Evolutionary conservation across 495 filamentous ascomycete genomes (phyloP).

Genomic region (Aspergillus homomorphus): DNA sequence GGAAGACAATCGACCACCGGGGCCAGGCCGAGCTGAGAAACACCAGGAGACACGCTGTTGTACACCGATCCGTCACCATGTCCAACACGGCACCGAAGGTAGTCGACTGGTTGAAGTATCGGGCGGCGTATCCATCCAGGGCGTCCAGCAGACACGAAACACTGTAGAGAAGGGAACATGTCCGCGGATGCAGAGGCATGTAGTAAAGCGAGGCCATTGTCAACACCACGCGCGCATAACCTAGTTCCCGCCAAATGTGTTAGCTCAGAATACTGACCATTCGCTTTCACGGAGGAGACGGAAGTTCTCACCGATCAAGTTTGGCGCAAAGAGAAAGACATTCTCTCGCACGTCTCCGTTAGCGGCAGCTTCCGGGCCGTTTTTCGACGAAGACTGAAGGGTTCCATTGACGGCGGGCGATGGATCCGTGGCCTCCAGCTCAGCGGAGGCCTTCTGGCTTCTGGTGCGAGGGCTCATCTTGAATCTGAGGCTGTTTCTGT

Average conservation of each 20-base stretch:
- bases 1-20: conserved; percentile 88
- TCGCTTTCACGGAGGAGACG: conserved; percentile 60
- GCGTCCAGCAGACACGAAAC: conserved; percentile 93
- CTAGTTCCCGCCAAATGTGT: conserved; percentile 39
- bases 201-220: conserved; percentile 93
- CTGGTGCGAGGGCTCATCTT: conserved; percentile 44
- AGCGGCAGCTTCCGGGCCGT: conserved; percentile 20
- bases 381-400: conserved; percentile 29
- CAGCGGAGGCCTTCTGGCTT: conserved; percentile 41
- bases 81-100: conserved; percentile 94
- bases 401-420: conserved; percentile 32
- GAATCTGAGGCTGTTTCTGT: conserved; percentile 8
- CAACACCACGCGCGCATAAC: conserved; percentile 84
- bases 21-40: conserved; percentile 92
- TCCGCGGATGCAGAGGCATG: conserved; percentile 95
- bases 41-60: conserved; percentile 87
- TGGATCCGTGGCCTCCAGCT: conserved; percentile 36
- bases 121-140: conserved; percentile 86
- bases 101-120: conserved; percentile 83
- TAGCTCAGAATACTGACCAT: background rate
- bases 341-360: conserved; percentile 62
- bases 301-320: conserved; percentile 76
- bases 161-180: conserved; percentile 86
- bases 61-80: conserved; percentile 97
- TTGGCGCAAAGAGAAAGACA: conserved; percentile 93